Evolutionary conservation across 371 early-diverging fungal species (phyloP), one percentile per base, ranked within the genome.

Genomic region (Syncephalastrum sp.): DNA sequence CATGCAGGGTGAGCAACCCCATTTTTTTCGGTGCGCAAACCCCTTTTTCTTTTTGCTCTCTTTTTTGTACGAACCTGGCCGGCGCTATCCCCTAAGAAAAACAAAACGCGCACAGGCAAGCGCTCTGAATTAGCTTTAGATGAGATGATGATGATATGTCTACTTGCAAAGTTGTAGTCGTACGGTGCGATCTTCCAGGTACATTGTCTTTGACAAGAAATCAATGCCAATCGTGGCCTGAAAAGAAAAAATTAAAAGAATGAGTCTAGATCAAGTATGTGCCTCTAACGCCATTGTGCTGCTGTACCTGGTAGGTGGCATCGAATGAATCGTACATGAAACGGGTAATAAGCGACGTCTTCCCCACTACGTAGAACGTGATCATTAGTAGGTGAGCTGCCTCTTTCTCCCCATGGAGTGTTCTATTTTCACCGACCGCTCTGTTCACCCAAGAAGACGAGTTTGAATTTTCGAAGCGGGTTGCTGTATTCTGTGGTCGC

Each of bases 161-260:
- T 51, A 51, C 52, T 51, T 51, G 38, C 52, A 99, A 57, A 99
- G 86, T 77, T 99, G 99, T 46, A 99, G 84, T 54, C 99, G 89
- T 10, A 98, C 91, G 13, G 94, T 95, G 53, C 93, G 87, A 72
- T 95, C 95, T 60, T 96, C 96, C 53, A 99, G 74, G 65, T 94
- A 92, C 90, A 99, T 94, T 13, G 99, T 99, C 79, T 99, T 99
- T 41, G 93, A 94, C 56, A 99, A 72, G 72, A 99, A 99, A 75
- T 99, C 99, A 61, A 99, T 97, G 60, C 99, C 99, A 60, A 99
- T 99, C n/a, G 99, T 99, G 3, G 99, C 99, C 88, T 97, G 51
- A 48, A n/a, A 25, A 38, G 33, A 16, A 16, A 16, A 33, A 25
- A 52, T 23, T 1, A 29, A 42, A 42, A 2, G 3, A 52, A 4